Percentiles rank a stretch among this genome's conserved stretches.
Evolutionary conservation across 2,329 filamentous ascomycete genomes (phyloP).

Genomic region (Alternaria viburni): DNA sequence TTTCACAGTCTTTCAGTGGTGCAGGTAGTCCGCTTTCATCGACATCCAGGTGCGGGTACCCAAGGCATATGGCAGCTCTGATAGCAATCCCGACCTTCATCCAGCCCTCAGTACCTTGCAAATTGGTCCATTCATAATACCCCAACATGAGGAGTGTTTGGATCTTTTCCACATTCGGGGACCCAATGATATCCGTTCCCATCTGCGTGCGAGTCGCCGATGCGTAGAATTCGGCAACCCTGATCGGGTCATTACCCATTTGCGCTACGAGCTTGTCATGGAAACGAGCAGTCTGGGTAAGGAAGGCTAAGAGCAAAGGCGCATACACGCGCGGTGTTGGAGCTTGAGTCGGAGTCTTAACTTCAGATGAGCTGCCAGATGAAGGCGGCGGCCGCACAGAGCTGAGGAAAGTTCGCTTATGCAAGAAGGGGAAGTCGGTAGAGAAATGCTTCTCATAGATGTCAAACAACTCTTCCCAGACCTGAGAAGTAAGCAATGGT

Average conservation of each 20-base stretch:
- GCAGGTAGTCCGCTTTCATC: slow-evolving; percentile 29
- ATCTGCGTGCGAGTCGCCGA: slow-evolving; percentile 61
- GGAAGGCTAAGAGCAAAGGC: slow-evolving; percentile 67
- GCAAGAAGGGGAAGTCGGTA: slow-evolving; percentile 74
- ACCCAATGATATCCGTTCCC: slow-evolving; percentile 14
- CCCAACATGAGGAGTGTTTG: slow-evolving; percentile 75
- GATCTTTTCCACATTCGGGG: slow-evolving; percentile 66
- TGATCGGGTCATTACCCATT: slow-evolving; percentile 15
- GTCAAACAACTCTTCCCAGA: slow-evolving; percentile 73
- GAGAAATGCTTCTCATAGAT: slow-evolving; percentile 75
- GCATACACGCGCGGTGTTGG: slow-evolving; percentile 56
- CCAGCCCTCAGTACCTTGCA: slow-evolving; percentile 68
- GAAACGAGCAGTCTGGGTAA: slow-evolving; percentile 73
- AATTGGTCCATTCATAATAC: slow-evolving; percentile 74
- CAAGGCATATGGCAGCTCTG: slow-evolving; percentile 60
- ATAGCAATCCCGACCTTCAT: slow-evolving; percentile 67
- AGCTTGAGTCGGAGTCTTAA: slow-evolving; percentile 33
- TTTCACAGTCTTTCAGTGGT: slow-evolving; percentile 7
- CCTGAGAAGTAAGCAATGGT: slow-evolving; percentile 65
- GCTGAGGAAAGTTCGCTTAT: slow-evolving; percentile 66
- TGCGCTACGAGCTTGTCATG: slow-evolving; percentile 58
- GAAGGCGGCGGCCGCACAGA: slow-evolving; percentile 20
- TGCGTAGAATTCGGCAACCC: slow-evolving; percentile 68
- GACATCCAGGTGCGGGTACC: slow-evolving; percentile 38
- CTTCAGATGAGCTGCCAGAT: slow-evolving; percentile 41